Conservation (phyloP, 345 rosid species). For the Murraya koenigii region DNA sequence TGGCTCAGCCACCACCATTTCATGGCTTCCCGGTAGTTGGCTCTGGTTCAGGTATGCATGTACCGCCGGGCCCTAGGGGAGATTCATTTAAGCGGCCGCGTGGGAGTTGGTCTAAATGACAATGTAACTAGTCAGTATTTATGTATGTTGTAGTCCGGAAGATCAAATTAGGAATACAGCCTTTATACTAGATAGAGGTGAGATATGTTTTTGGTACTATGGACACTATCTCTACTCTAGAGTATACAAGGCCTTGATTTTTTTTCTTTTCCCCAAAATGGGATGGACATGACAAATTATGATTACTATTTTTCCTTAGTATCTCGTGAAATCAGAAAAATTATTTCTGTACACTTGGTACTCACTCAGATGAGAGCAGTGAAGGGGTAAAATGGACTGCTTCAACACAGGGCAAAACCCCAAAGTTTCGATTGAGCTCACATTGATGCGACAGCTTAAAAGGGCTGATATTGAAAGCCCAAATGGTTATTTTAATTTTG, state of each 20-base stretch:
- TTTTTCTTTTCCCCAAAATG: not conserved
- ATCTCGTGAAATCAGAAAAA: too few species aligned
- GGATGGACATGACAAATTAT: not conserved
- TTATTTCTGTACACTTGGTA: too few species aligned
- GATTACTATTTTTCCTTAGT: too few species aligned
- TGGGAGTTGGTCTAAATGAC: conserved; percentile 19
- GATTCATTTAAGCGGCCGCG: conserved; percentile 40
- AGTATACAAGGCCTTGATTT: not conserved
- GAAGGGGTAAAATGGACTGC: too few species aligned
- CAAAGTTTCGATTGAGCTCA: too few species aligned
- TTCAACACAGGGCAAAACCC: too few species aligned
- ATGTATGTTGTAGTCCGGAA: conserved; percentile 1
- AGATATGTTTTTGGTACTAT: not conserved
- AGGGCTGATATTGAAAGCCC: too few species aligned
- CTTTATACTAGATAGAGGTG: not conserved
- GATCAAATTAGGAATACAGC: not conserved
- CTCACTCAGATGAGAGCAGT: too few species aligned
- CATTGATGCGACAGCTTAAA: too few species aligned
- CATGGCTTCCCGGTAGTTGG: conserved; percentile 18
- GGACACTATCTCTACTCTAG: not conserved
- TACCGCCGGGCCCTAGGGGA: conserved; percentile 22
- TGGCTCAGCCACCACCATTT: not conserved
- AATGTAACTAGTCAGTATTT: not conserved
- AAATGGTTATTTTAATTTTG: too few species aligned
- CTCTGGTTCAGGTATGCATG: conserved; percentile 17